phyloP scores from a whole-genome alignment of 225 moss, liverwort and hornwort species.

The Neckera pumila region DNA sequence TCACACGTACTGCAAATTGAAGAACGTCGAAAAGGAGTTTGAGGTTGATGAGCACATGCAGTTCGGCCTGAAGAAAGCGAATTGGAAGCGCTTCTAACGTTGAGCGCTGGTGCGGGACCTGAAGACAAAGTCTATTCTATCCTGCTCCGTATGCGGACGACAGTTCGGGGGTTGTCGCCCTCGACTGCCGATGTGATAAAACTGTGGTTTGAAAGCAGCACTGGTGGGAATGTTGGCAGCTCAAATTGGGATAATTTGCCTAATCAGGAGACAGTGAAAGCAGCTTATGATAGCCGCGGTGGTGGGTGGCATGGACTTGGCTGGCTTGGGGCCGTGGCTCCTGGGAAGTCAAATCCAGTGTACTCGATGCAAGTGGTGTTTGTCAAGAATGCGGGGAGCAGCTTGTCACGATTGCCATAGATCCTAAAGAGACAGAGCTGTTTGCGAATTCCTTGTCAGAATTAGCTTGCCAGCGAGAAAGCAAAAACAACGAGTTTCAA shows the following conservation, averaged over 20 bases:
- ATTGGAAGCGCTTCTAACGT: slow-evolving; percentile 56
- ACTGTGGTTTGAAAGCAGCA: slow-evolving; percentile 58
- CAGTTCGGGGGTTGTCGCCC: slow-evolving; percentile 51
- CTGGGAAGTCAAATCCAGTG: slow-evolving; percentile 59
- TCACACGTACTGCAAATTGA: slow-evolving; percentile 67
- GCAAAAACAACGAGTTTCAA: slow-evolving; percentile 70
- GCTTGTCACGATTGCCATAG: slow-evolving; percentile 82
- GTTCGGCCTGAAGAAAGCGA: slow-evolving; percentile 79
- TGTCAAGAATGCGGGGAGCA: slow-evolving; percentile 69
- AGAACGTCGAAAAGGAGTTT: slow-evolving; percentile 69
- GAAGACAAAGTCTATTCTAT: slow-evolving; percentile 71
- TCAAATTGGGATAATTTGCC: slow-evolving; percentile 27
- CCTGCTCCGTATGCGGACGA: slow-evolving; percentile 64
- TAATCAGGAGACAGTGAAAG: slow-evolving; percentile 22
- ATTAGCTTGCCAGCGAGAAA: slow-evolving; percentile 63
- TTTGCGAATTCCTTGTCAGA: slow-evolving; percentile 79
- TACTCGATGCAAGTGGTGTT: slow-evolving; percentile 50
- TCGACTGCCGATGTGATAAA: slow-evolving; percentile 43
- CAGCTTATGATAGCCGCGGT: slow-evolving; percentile 58
- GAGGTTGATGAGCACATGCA: slow-evolving; percentile 89
- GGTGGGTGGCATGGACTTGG: slow-evolving; percentile 99
- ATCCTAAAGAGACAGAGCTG: slow-evolving; percentile 72
- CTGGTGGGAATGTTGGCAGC: slow-evolving; percentile 41
- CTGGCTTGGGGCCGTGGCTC: slow-evolving; percentile 76
- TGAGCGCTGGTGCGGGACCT: slow-evolving; percentile 57